Evolutionary conservation across 257 asterid genomes (phyloP).

Genomic region (Ballota nigra): DNA sequence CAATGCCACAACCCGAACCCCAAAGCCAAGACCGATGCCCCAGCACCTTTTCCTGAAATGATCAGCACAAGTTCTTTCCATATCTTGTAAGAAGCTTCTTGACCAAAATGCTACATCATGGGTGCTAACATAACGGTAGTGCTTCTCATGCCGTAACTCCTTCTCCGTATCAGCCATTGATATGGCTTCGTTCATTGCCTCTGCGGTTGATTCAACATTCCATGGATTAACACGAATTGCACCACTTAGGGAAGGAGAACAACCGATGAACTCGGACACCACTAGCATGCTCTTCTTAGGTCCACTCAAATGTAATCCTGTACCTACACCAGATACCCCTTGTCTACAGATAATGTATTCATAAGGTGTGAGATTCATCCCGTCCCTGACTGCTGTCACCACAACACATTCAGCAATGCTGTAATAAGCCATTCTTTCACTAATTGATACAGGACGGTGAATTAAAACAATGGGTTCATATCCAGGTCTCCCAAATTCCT

Average conservation of each 20-base stretch:
- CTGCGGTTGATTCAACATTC: slow-evolving; percentile 75
- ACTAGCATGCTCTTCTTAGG: slow-evolving; percentile 78
- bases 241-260: slow-evolving; percentile 84
- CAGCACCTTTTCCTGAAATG: slow-evolving; percentile 75
- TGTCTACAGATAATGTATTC: slow-evolving; percentile 77
- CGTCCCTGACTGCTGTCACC: slow-evolving; percentile 81
- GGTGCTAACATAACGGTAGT: slow-evolving; percentile 70
- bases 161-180: slow-evolving; percentile 69
- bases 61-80: slow-evolving; percentile 80
- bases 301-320: slow-evolving; percentile 42
- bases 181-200: slow-evolving; percentile 73
- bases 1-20: slow-evolving; percentile 75
- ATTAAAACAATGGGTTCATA: slow-evolving; percentile 64
- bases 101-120: slow-evolving; percentile 79
- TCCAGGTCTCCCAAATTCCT: slow-evolving; percentile 60
- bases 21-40: slow-evolving; percentile 83
- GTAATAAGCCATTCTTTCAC: slow-evolving; percentile 73
- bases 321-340: slow-evolving; percentile 54
- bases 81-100: slow-evolving; percentile 77
- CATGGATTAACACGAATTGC: slow-evolving; percentile 83
- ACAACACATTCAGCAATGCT: slow-evolving; percentile 71
- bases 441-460: slow-evolving; percentile 43
- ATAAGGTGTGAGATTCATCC: slow-evolving; percentile 74
- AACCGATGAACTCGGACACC: slow-evolving; percentile 77
- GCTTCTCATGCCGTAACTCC: slow-evolving; percentile 78